A percentile compares a stretch with the other conserved stretches of the same genome.
Conservation (phyloP, 257 asterid genomes). For the Ajuga chamaepitys region DNA sequence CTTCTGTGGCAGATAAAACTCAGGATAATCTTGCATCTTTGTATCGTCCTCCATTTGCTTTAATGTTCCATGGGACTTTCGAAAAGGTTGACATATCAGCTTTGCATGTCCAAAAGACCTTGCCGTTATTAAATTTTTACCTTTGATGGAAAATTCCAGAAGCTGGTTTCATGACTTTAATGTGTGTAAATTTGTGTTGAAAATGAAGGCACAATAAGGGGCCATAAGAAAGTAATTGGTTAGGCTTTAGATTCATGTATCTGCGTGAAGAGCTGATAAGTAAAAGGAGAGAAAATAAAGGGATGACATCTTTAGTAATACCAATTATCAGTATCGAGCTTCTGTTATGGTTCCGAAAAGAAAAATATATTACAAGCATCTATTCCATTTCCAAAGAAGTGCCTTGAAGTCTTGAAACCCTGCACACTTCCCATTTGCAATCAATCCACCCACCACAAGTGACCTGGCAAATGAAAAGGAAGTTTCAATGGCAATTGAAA, state of each 20-base stretch:
- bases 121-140: neutral
- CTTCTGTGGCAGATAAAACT: slow-evolving; percentile 49
- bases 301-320: neutral
- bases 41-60: slow-evolving; percentile 91
- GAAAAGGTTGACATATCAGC: slow-evolving; percentile 56
- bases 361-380: neutral
- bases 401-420: neutral
- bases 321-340: neutral
- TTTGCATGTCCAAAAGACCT: neutral
- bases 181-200: neutral
- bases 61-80: slow-evolving; percentile 85
- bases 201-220: neutral
- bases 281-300: slow-evolving; percentile 2
- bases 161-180: neutral
- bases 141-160: neutral
- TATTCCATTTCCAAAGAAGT: neutral
- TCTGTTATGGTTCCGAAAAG: neutral
- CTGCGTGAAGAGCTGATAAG: neutral
- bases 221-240: neutral
- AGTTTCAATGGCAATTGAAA: neutral
- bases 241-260: no score
- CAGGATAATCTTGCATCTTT: slow-evolving; percentile 92
- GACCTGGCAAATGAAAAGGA: neutral
- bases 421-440: neutral
- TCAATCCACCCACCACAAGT: neutral